Conservation (phyloP, 805 yeast species). For the Suhomyces pyralidae region DNA sequence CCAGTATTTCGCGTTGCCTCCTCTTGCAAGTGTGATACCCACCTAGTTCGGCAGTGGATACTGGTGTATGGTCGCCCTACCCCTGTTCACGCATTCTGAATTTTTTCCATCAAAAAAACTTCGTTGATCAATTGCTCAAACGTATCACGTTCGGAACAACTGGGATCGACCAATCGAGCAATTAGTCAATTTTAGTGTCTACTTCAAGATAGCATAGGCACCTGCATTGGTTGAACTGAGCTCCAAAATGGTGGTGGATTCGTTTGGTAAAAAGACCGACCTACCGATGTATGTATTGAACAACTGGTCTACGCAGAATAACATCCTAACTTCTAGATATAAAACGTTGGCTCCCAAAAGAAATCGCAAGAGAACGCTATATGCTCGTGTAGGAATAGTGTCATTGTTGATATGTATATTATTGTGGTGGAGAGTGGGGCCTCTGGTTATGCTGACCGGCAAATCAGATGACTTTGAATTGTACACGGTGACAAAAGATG, state of each 20-base stretch:
- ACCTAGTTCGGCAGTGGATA: neutral
- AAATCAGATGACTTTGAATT: conserved; percentile 16
- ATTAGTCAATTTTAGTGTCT: neutral
- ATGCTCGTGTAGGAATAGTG: neutral
- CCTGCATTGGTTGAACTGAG: neutral
- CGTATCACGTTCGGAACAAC: neutral
- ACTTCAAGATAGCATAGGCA: neutral
- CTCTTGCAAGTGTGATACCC: neutral
- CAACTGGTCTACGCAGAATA: neutral
- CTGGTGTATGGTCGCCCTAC: neutral
- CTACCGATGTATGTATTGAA: conserved; percentile 41
- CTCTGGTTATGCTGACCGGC: neutral
- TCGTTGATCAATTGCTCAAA: neutral
- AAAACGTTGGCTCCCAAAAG: conserved; percentile 14
- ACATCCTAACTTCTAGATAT: conserved; percentile 9
- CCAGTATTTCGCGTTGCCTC: neutral
- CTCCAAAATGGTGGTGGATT: conserved; percentile 21
- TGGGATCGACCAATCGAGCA: neutral
- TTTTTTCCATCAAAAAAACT: neutral
- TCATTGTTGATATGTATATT: conserved; percentile 10
- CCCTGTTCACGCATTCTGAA: neutral
- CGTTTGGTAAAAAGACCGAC: conserved; percentile 44
- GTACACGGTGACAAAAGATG: conserved; percentile 32
- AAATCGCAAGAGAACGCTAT: conserved; percentile 4
- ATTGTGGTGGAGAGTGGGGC: conserved; percentile 3